Conservation (phyloP, 371 early-diverging fungal species). For the Rhizopus delemar region DNA sequence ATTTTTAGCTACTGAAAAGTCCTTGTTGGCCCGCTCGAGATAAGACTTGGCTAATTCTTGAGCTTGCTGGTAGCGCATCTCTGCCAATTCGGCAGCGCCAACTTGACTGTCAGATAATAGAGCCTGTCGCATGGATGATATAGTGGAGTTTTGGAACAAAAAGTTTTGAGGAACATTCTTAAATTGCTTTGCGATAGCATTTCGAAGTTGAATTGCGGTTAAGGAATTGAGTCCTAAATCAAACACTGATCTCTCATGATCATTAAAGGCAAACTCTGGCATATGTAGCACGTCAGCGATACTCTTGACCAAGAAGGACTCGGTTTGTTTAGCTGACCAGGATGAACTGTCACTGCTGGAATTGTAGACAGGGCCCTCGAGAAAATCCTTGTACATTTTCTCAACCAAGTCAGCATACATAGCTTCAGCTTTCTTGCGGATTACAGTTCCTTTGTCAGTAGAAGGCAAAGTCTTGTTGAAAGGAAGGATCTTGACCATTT, state of each 20-base stretch:
- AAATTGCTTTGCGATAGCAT: slow-evolving; percentile 22
- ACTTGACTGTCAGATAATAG: not conserved
- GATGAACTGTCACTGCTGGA: not conserved
- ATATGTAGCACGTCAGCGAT: slow-evolving; percentile 13
- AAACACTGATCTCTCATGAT: slow-evolving; percentile 23
- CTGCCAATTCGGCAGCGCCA: not conserved
- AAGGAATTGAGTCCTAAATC: slow-evolving; percentile 33
- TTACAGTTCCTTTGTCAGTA: slow-evolving; percentile 28
- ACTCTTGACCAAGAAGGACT: slow-evolving; percentile 9
- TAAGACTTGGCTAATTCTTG: slow-evolving; percentile 17
- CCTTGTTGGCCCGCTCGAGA: slow-evolving; percentile 17
- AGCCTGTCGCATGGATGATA: slow-evolving; percentile 19
- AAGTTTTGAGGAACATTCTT: slow-evolving; percentile 39
- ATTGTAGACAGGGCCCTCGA: slow-evolving; percentile 13
- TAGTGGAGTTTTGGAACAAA: slow-evolving; percentile 34
- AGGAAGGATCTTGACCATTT: slow-evolving; percentile 29
- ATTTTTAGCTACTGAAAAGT: slow-evolving; percentile 20
- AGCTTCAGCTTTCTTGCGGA: slow-evolving; percentile 22
- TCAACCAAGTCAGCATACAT: slow-evolving; percentile 26
- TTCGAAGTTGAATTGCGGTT: slow-evolving; percentile 28
- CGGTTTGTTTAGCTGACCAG: slow-evolving; percentile 14
- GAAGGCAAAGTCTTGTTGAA: slow-evolving; percentile 16
- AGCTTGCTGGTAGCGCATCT: slow-evolving; percentile 12
- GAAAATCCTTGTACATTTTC: slow-evolving; percentile 29
- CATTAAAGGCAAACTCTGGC: slow-evolving; percentile 1